phyloP scores from a whole-genome alignment of 2,329 filamentous ascomycete genomes.

The Penicillium rolfsii region DNA sequence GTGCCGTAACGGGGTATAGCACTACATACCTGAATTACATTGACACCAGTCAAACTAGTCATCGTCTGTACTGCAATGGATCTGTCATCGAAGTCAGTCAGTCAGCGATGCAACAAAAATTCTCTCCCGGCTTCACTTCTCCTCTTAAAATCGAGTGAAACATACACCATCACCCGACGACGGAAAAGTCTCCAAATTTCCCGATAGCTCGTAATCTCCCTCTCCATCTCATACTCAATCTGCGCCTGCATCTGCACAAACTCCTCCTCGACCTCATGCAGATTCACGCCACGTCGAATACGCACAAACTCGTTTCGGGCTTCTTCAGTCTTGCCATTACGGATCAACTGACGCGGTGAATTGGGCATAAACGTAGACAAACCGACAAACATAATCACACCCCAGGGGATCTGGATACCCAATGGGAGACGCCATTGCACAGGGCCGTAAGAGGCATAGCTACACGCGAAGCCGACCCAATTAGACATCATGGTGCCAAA shows the following conservation, averaged over 20 bases:
- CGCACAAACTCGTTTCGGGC: constrained; percentile 54
- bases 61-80: constrained; percentile 62
- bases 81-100: constrained; percentile 19
- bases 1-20: background rate
- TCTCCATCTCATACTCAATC: constrained; percentile 61
- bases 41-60: constrained; percentile 61
- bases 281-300: constrained; percentile 53
- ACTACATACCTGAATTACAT: constrained; percentile 56
- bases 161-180: constrained; percentile 55
- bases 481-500: constrained; percentile 62
- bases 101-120: background rate
- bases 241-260: constrained; percentile 59
- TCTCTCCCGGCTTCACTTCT: background rate
- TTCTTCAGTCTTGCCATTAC: constrained; percentile 53
- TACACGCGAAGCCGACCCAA: constrained; percentile 61
- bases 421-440: constrained; percentile 61
- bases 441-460: constrained; percentile 57
- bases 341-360: constrained; percentile 58
- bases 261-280: constrained; percentile 53
- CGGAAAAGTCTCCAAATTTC: constrained; percentile 59
- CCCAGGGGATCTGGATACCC: constrained; percentile 60
- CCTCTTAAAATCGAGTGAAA: constrained; percentile 4
- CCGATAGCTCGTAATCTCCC: constrained; percentile 56
- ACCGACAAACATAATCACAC: constrained; percentile 58
- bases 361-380: constrained; percentile 60